Conservation (phyloP, 1,284 basidiomycete genomes). For the Porogramme epimiltina region DNA sequence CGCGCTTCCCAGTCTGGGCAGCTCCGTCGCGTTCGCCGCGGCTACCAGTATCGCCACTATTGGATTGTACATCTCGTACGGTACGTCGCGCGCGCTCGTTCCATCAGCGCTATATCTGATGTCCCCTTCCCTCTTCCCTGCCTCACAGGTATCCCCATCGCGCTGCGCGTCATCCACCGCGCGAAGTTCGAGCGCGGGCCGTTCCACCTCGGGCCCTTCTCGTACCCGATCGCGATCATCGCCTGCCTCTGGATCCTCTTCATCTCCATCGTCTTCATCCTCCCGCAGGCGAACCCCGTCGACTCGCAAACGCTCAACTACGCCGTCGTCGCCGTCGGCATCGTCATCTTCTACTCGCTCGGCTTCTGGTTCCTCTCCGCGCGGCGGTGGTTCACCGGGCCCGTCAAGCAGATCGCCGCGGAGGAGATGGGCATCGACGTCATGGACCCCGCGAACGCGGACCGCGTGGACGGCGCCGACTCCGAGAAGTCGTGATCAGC, state of each 20-base stretch:
- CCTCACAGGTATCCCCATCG: constrained; percentile 61
- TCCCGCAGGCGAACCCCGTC: constrained; percentile 70
- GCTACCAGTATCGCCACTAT: constrained; percentile 79
- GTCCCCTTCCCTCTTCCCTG: not conserved
- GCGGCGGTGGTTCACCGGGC: constrained; percentile 70
- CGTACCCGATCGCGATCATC: constrained; percentile 54
- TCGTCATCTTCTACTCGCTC: constrained; percentile 61
- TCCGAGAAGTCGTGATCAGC: not conserved
- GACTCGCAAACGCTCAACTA: constrained; percentile 74
- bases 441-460: not conserved
- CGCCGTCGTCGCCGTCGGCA: constrained; percentile 70
- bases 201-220: constrained; percentile 68
- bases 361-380: constrained; percentile 71
- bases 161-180: constrained; percentile 61
- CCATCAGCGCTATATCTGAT: not conserved
- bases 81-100: constrained; percentile 29
- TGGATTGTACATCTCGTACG: constrained; percentile 76
- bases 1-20: constrained; percentile 70
- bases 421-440: not conserved
- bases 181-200: constrained; percentile 66
- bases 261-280: constrained; percentile 67
- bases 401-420: constrained; percentile 55
- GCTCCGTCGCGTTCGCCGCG: constrained; percentile 70
- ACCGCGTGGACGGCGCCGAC: not conserved
- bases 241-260: constrained; percentile 63